Conservation (phyloP, 805 yeast species). For the Saccharomycopsis fodiens region DNA sequence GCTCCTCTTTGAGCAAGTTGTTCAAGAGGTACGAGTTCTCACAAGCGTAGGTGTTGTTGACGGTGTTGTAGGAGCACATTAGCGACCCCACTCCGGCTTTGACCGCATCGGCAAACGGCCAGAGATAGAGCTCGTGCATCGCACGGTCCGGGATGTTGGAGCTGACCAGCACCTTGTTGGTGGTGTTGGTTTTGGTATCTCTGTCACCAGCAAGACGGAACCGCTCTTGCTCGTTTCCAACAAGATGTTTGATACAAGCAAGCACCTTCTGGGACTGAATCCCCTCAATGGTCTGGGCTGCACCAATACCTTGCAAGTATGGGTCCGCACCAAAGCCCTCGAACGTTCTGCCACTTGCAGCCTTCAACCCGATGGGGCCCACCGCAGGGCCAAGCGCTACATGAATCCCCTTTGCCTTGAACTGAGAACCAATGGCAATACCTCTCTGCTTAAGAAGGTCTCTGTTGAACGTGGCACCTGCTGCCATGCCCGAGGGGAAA, state of each 20-base stretch:
- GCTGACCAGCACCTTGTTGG: slow-evolving; percentile 36
- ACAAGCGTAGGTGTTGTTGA: slow-evolving; percentile 51
- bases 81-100: slow-evolving; percentile 54
- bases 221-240: slow-evolving; percentile 58
- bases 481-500: slow-evolving; percentile 52
- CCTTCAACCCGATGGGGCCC: slow-evolving; percentile 55
- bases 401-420: slow-evolving; percentile 47
- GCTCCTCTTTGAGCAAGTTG: slow-evolving; percentile 47
- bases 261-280: slow-evolving; percentile 50
- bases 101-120: slow-evolving; percentile 61
- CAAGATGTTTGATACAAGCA: slow-evolving; percentile 46
- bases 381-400: slow-evolving; percentile 48
- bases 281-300: slow-evolving; percentile 47
- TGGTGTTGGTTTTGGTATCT: slow-evolving; percentile 22
- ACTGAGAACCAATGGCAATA: slow-evolving; percentile 48
- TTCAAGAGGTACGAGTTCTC: slow-evolving; percentile 50
- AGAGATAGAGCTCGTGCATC: slow-evolving; percentile 51
- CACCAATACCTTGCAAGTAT: slow-evolving; percentile 48
- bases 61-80: slow-evolving; percentile 52
- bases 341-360: slow-evolving; percentile 59
- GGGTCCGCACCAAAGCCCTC: slow-evolving; percentile 59
- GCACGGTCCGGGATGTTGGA: slow-evolving; percentile 52
- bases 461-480: slow-evolving; percentile 49
- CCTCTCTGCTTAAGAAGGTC: slow-evolving; percentile 45
- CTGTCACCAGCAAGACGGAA: slow-evolving; percentile 35